Conservation (phyloP, 2,329 filamentous ascomycete genomes). For the Beauveria sp. region DNA sequence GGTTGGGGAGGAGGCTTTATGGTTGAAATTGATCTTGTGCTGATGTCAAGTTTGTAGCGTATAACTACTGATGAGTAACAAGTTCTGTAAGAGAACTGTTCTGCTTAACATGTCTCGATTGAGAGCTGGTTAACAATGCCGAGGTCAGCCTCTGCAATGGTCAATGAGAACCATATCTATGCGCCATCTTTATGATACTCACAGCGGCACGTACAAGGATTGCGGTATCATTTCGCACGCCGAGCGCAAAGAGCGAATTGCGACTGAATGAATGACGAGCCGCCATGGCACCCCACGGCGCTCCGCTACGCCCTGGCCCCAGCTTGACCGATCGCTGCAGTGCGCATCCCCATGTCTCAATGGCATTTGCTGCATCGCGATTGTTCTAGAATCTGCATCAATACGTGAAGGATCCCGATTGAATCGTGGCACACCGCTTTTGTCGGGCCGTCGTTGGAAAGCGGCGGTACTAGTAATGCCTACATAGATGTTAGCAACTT, state of each 20-base stretch:
- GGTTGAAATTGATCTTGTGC: not conserved
- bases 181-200: not conserved
- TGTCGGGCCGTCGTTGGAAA: not conserved
- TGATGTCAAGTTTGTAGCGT: not conserved
- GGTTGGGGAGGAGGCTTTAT: not conserved
- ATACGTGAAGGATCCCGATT: not conserved
- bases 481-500: no score
- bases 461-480: no score
- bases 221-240: not conserved
- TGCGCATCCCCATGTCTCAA: not conserved
- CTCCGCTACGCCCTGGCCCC: not conserved
- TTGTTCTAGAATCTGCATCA: conserved; percentile 4
- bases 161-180: not conserved
- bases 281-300: not conserved
- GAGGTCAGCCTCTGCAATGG: not conserved
- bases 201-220: not conserved
- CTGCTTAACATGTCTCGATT: not conserved
- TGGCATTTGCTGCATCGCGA: not conserved
- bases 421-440: not conserved
- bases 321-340: not conserved
- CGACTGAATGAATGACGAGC: not conserved
- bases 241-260: not conserved
- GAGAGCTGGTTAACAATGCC: not conserved
- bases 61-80: not conserved
- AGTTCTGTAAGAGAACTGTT: not conserved